Base-by-base conservation (phyloP, 108 stramenopile genomes). In the Skeletonema marinoi region DNA sequence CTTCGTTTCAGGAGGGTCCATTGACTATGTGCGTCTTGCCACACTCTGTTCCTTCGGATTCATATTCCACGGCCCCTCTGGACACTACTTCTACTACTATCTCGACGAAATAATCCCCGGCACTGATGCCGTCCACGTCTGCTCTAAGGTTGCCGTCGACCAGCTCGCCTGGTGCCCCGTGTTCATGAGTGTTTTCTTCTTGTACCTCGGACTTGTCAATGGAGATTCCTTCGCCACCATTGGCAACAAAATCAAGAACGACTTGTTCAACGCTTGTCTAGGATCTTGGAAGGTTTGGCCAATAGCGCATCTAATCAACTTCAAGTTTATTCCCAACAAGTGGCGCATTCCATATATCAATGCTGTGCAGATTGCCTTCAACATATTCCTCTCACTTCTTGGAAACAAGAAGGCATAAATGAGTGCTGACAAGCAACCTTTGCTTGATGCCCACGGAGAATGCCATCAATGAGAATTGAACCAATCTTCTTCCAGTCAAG, bases 261-360 rank as follows among this genome's bases (percentile, higher is more conserved):
- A 98, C 71, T 86, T 98, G 9, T 73, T 96, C 54, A 87, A 93
- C 46, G 98, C 97, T 8, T 96, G 95, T 81, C 96, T 95, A 86
- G 98, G 96, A 70, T 95, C 94, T 1, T 98, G 97, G 98, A 96
- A 96, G 89, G 95, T 97, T 60, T 98, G 98, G 98, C 97, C 97
- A 46, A 74, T 96, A 60, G 97, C 97, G 16, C 98, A 98, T 81
- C 86, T 93, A 50, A 86, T 98, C 80, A 98, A 98, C 94, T 98
- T 98, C 87, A 92, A 88, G 83, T 98, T 98, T 77, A 89, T 98
- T 62, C 94, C 96, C 66, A 93, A 88, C 80, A 95, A 97, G 85
- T 93, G 96, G 89, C 90, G 97, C 76, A 90, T 98, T 54, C 87
- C 97, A 73, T 98, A 97, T 86, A 95, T 98, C 93, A 98, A 98